These are phyloP conservation scores for Salix suchowensis DNA, from an alignment of 345 rosid species.

Conservation along the genomic window DNA sequence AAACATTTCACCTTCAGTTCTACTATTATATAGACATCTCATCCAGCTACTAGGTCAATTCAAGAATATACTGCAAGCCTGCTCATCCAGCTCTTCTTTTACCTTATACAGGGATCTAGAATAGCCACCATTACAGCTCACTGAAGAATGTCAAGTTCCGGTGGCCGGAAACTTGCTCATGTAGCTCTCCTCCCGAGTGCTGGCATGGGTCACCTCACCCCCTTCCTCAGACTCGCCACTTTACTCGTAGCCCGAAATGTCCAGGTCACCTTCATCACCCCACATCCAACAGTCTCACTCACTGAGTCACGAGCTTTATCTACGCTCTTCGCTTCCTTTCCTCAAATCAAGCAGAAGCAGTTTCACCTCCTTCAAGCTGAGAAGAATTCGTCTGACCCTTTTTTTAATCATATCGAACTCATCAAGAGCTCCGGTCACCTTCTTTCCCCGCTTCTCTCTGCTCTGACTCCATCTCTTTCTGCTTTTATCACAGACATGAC, in stretches of 20 bases:
- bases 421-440: constrained; percentile 25
- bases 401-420: constrained; percentile 23
- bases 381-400: constrained; percentile 26
- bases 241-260: constrained; percentile 12
- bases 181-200: constrained; percentile 37
- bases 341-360: constrained; percentile 17
- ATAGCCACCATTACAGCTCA: neutral
- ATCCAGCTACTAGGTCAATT: too few species aligned
- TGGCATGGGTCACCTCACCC: constrained; percentile 46
- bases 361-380: constrained; percentile 22
- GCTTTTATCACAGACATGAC: constrained; percentile 35
- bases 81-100: too few species aligned
- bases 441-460: constrained; percentile 28
- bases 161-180: constrained; percentile 14
- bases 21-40: too few species aligned
- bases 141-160: constrained; percentile 5
- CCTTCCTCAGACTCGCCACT: constrained; percentile 38
- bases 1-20: too few species aligned
- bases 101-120: neutral
- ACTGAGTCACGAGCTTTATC: constrained; percentile 26
- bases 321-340: constrained; percentile 21
- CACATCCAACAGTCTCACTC: constrained; percentile 30
- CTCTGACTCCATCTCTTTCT: constrained; percentile 27
- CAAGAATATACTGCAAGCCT: too few species aligned
- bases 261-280: constrained; percentile 30